Percentiles rank a stretch among this genome's conserved stretches.
Conservation (phyloP, 179 eudicot species). For the Amaranthus tricolor region DNA sequence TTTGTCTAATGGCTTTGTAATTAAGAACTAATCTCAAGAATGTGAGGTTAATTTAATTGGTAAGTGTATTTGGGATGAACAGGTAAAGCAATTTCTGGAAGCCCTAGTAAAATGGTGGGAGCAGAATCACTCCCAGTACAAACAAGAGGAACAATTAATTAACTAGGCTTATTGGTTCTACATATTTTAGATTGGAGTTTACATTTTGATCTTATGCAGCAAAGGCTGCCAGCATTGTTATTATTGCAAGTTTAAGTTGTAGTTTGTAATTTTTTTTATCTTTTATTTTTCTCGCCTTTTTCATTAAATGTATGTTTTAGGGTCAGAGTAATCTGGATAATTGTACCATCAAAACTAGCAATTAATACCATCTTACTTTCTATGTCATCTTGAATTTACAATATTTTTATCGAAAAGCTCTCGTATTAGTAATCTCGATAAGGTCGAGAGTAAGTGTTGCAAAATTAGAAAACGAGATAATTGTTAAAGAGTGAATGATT, state of each 20-base stretch:
- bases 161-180: background rate
- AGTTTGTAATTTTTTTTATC: background rate
- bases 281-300: background rate
- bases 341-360: too few relatives aligned
- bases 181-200: conserved; percentile 1
- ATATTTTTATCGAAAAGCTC: too few relatives aligned
- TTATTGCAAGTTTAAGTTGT: background rate
- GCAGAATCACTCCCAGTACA: conserved; percentile 9
- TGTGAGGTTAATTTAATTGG: too few relatives aligned
- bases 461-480: too few relatives aligned
- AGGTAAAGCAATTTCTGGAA: conserved; percentile 58
- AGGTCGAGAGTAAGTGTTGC: too few relatives aligned
- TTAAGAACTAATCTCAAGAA: too few relatives aligned
- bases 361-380: too few relatives aligned
- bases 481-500: too few relatives aligned
- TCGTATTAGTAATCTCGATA: too few relatives aligned
- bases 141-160: conserved; percentile 12
- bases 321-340: background rate
- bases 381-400: too few relatives aligned
- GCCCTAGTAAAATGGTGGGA: conserved; percentile 49
- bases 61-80: conserved; percentile 7
- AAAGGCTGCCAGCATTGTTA: conserved; percentile 9
- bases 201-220: conserved; percentile 11
- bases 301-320: conserved; percentile 3
- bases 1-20: background rate